Evolutionary conservation across 169 alveolate species (phyloP).

Genomic region (Plasmodium malariae): DNA sequence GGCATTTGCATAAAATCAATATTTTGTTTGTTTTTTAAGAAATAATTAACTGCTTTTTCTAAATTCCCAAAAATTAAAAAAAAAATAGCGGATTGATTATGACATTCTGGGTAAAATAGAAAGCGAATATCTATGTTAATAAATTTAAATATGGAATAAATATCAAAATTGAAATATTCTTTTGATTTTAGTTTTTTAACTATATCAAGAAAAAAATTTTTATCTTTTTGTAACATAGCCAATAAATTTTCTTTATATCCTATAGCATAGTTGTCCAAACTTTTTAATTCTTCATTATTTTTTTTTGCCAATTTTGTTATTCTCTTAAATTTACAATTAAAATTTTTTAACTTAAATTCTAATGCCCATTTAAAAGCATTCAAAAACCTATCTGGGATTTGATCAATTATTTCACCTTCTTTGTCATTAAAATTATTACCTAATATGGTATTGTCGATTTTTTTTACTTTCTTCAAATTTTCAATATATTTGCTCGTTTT

Average conservation of each 20-base stretch:
- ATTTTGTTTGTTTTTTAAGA: constrained; percentile 17
- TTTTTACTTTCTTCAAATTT: constrained; percentile 60
- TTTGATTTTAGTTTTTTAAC: constrained; percentile 58
- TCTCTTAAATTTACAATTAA: constrained; percentile 71
- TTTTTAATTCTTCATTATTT: constrained; percentile 58
- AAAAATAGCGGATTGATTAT: constrained; percentile 60
- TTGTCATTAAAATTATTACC: constrained; percentile 46
- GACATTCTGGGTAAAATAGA: constrained; percentile 59
- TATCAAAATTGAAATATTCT: constrained; percentile 76
- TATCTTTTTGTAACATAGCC: constrained; percentile 70
- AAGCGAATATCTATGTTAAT: constrained; percentile 49
- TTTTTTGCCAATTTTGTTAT: constrained; percentile 54
- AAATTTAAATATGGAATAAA: constrained; percentile 69
- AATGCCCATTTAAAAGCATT: constrained; percentile 77
- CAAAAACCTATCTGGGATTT: constrained; percentile 44
- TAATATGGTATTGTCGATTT: constrained; percentile 57
- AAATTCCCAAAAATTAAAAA: constrained; percentile 67
- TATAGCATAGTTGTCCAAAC: constrained; percentile 58
- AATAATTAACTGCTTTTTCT: constrained; percentile 51
- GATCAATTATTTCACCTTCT: constrained; percentile 45
- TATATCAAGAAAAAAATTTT: constrained; percentile 58
- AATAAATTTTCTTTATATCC: constrained; percentile 74
- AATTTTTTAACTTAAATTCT: constrained; percentile 62
- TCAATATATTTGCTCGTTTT: constrained; percentile 7
- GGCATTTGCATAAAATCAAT: constrained; percentile 32